Conservation (phyloP, 2,329 filamentous ascomycete genomes). For the Aspergillus caelatus region DNA sequence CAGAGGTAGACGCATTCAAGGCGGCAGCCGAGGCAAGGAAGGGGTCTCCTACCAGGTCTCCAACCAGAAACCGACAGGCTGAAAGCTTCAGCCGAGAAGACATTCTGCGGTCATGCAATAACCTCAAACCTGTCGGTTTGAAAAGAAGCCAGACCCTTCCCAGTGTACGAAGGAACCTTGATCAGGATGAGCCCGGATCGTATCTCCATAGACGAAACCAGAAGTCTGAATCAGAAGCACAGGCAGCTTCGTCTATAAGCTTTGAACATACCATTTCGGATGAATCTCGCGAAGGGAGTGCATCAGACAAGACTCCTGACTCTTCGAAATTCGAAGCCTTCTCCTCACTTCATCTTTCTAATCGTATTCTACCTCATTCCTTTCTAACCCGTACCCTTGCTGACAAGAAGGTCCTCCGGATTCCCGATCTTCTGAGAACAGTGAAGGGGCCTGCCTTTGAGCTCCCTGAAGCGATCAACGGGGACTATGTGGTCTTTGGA, state of each 20-base stretch:
- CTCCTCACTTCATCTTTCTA: conserved; percentile 81
- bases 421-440: conserved; percentile 78
- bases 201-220: conserved; percentile 27
- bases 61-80: conserved; percentile 49
- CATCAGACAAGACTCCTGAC: conserved; percentile 44
- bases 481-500: conserved; percentile 86
- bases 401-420: conserved; percentile 73
- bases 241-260: conserved; percentile 14
- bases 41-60: conserved; percentile 44
- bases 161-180: conserved; percentile 23
- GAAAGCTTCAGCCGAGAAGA: conserved; percentile 67
- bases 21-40: conserved; percentile 35
- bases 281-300: conserved; percentile 20
- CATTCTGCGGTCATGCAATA: conserved; percentile 47
- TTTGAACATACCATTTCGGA: conserved; percentile 20
- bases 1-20: conserved; percentile 48
- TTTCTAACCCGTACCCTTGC: conserved; percentile 77
- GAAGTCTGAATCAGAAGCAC: conserved; percentile 25
- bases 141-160: conserved; percentile 42
- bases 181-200: conserved; percentile 21
- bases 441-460: conserved; percentile 84
- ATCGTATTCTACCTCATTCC: conserved; percentile 78
- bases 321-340: conserved; percentile 78
- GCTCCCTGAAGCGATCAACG: conserved; percentile 75
- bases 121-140: conserved; percentile 30